Conservation (phyloP, 257 asterid genomes). For the Thymus quinquecostatus region DNA sequence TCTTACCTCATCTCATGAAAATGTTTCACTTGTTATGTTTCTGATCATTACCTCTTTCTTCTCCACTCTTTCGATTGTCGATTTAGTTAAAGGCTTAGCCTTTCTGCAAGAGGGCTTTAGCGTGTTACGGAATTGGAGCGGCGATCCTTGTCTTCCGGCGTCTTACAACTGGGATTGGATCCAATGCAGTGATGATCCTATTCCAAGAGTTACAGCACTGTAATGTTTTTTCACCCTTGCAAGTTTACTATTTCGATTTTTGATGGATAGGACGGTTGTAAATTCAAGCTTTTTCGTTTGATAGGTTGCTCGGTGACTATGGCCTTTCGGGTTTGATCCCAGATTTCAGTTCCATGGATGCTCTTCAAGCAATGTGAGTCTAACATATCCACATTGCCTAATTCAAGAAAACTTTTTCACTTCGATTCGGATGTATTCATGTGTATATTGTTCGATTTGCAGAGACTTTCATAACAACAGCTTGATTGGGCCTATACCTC, state of each 20-base stretch:
- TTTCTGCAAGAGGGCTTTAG: conserved; percentile 40
- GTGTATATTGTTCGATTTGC: neutral
- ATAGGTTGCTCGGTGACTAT: conserved; percentile 34
- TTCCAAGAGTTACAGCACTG: conserved; percentile 58
- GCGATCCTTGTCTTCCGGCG: conserved; percentile 80
- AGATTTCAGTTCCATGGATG: conserved; percentile 42
- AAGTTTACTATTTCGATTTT: too few relatives aligned
- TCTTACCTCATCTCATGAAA: neutral
- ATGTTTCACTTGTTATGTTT: too few relatives aligned
- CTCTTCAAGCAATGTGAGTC: conserved; percentile 58
- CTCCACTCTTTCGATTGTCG: neutral
- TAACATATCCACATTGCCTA: neutral
- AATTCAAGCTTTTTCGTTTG: neutral
- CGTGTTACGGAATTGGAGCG: conserved; percentile 50
- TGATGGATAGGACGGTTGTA: too few relatives aligned
- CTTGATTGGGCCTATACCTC: conserved; percentile 20
- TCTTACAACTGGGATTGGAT: conserved; percentile 74
- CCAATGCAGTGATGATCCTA: conserved; percentile 31
- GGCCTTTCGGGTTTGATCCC: neutral
- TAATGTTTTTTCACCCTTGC: neutral
- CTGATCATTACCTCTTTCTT: neutral
- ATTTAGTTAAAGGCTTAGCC: conserved; percentile 47
- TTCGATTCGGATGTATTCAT: neutral
- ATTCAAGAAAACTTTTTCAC: too few relatives aligned
- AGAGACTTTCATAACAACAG: conserved; percentile 23